Conservation (phyloP, 1,139 yeast genomes). For the Yamadazyma conglobata region DNA sequence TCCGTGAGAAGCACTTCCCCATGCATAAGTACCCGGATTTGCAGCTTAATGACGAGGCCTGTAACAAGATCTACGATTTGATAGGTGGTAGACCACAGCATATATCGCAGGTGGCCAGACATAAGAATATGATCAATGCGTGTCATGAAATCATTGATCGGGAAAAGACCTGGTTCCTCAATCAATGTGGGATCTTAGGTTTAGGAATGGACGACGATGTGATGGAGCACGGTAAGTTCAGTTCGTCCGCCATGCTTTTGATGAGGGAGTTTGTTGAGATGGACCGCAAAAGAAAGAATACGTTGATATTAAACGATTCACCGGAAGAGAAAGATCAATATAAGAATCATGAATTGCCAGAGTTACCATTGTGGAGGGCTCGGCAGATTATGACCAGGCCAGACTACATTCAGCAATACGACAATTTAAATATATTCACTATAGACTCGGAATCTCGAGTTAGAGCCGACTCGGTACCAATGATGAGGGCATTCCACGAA, state of each 20-base stretch:
- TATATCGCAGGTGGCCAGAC: conserved; percentile 69
- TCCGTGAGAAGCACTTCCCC: conserved; percentile 47
- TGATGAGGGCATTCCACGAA: conserved; percentile 88
- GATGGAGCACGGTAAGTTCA: conserved; percentile 79
- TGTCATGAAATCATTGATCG: conserved; percentile 71
- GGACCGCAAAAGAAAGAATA: conserved; percentile 44
- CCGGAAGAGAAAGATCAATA: conserved; percentile 18
- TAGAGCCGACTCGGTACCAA: conserved; percentile 77
- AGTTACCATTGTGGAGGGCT: conserved; percentile 78
- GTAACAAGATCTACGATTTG: conserved; percentile 60
- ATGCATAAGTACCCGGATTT: conserved; percentile 31
- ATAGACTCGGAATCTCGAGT: conserved; percentile 73
- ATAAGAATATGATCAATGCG: conserved; percentile 56
- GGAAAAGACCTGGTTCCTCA: conserved; percentile 82
- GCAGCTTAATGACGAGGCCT: conserved; percentile 31
- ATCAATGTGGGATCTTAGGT: conserved; percentile 78
- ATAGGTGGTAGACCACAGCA: conserved; percentile 89
- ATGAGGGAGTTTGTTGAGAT: conserved; percentile 70
- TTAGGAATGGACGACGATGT: conserved; percentile 85
- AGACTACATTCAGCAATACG: conserved; percentile 73
- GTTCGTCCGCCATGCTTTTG: conserved; percentile 72
- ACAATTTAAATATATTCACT: conserved; percentile 73
- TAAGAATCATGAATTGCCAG: conserved; percentile 59
- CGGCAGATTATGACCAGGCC: conserved; percentile 83
- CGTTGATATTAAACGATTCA: conserved; percentile 21